Evolutionary conservation across 129 eudicot genomes (phyloP).

Genomic region (Pittosporum tobira): DNA sequence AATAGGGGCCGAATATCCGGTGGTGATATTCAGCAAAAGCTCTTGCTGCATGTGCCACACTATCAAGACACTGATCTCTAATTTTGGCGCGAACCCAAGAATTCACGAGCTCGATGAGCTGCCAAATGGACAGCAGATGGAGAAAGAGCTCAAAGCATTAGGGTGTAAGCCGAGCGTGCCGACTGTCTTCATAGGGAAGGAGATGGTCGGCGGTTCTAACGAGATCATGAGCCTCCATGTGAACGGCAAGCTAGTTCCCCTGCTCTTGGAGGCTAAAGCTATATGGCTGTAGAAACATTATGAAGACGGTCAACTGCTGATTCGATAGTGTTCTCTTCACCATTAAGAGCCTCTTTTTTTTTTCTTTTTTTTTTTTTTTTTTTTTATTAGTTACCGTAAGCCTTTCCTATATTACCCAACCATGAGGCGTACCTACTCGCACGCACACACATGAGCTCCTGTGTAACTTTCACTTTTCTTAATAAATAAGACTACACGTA

Average conservation of each 20-base stretch:
- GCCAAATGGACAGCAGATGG: constrained; percentile 28
- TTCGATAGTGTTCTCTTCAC: constrained; percentile 3
- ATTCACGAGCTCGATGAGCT: constrained; percentile 38
- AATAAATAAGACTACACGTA: not conserved
- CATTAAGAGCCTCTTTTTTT: too few species aligned
- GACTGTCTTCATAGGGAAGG: constrained; percentile 25
- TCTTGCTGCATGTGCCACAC: constrained; percentile 34
- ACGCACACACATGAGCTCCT: not conserved
- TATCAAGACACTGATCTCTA: constrained; percentile 32
- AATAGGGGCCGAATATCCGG: constrained; percentile 23
- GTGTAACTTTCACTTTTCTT: not conserved
- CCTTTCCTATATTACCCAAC: too few species aligned
- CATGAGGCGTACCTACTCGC: too few species aligned
- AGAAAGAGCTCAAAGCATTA: constrained; percentile 21
- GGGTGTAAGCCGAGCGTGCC: constrained; percentile 25
- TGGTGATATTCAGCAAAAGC: constrained; percentile 41
- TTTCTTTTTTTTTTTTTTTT: too few species aligned
- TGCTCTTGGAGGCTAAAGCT: constrained; percentile 47
- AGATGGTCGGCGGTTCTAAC: constrained; percentile 39
- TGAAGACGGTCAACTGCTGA: not conserved
- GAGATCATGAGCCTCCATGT: constrained; percentile 74
- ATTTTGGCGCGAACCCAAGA: constrained; percentile 35
- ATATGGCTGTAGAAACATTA: constrained; percentile 33
- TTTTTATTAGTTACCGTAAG: too few species aligned
- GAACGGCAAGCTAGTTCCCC: constrained; percentile 36